A percentile compares a stretch with the other conserved stretches of the same genome.
Conservation (phyloP, 768 basidiomycete species). For the Panellus pusillus region DNA sequence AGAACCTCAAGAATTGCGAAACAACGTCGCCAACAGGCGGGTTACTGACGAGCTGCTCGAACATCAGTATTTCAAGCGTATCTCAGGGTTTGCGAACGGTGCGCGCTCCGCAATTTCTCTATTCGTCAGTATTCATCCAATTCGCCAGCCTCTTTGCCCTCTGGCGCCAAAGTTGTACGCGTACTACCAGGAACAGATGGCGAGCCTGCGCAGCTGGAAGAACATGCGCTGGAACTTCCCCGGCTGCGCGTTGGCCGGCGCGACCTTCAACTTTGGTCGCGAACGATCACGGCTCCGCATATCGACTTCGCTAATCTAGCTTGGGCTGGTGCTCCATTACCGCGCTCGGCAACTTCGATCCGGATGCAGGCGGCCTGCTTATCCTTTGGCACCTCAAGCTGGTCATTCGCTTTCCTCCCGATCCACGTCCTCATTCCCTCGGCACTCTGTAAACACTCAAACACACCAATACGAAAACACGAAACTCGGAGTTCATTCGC, state of each 20-base stretch:
- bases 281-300: too few relatives aligned
- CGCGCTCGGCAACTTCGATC: slow-evolving; percentile 26
- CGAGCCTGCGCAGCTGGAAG: background rate
- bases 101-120: background rate
- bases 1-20: slow-evolving; percentile 2
- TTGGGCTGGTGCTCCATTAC: slow-evolving; percentile 30
- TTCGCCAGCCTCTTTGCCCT: background rate
- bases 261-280: too few relatives aligned
- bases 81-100: slow-evolving; percentile 3
- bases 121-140: too few relatives aligned
- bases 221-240: background rate
- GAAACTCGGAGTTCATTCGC: slow-evolving; percentile 17
- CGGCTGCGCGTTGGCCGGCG: too few relatives aligned
- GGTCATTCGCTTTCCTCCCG: slow-evolving; percentile 27
- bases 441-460: slow-evolving; percentile 14
- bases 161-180: background rate
- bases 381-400: too few relatives aligned
- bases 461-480: background rate
- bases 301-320: too few relatives aligned
- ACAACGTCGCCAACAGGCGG: slow-evolving; percentile 2
- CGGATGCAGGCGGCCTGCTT: slow-evolving; percentile 19
- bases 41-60: slow-evolving; percentile 3
- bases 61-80: background rate
- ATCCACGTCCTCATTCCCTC: slow-evolving; percentile 25
- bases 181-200: background rate